Evolutionary conservation across 768 basidiomycete genomes (phyloP).

Genomic region (Dictyophora rubrovolvata): DNA sequence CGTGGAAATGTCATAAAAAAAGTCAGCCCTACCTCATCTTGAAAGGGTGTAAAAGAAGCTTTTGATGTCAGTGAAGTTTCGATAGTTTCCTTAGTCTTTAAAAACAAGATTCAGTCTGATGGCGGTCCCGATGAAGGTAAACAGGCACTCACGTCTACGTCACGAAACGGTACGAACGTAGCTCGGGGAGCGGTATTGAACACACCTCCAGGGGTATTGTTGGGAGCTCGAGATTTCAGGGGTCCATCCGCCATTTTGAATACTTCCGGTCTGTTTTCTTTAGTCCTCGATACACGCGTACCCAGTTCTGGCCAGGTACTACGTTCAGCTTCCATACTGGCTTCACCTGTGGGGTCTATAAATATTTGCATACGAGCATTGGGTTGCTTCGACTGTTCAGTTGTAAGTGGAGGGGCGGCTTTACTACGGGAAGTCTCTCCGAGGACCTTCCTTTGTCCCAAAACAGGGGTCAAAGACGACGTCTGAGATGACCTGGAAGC

Average conservation of each 20-base stretch:
- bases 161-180: constrained; percentile 30
- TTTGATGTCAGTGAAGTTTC: constrained; percentile 38
- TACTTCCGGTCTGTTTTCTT: constrained; percentile 67
- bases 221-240: constrained; percentile 40
- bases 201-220: neutral
- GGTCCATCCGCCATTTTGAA: constrained; percentile 53
- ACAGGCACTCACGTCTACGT: constrained; percentile 17
- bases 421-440: constrained; percentile 31
- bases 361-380: constrained; percentile 61
- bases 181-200: constrained; percentile 33
- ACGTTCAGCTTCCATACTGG: constrained; percentile 28
- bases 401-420: neutral
- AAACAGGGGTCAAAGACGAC: constrained; percentile 15
- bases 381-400: constrained; percentile 23
- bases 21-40: constrained; percentile 48
- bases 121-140: constrained; percentile 1
- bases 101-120: neutral
- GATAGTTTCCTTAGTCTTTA: neutral
- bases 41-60: constrained; percentile 53
- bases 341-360: constrained; percentile 51
- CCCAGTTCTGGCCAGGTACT: constrained; percentile 65
- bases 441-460: constrained; percentile 32
- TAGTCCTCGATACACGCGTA: constrained; percentile 66
- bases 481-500: constrained; percentile 19
- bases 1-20: neutral